phyloP scores from a whole-genome alignment of 768 basidiomycete species.

The Pleurotus giganteus region DNA sequence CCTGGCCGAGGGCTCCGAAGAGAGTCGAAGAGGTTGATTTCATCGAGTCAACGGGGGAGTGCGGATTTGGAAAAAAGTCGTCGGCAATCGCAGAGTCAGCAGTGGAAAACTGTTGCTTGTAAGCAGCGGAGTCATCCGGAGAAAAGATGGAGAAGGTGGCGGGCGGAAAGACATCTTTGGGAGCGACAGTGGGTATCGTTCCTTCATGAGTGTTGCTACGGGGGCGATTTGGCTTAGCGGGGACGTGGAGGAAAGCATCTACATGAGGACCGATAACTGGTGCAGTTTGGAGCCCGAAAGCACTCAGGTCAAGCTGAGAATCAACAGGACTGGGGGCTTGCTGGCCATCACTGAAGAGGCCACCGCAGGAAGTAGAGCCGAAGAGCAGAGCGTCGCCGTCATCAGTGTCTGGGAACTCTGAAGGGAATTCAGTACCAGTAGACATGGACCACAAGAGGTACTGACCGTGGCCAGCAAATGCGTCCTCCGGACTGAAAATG shows the following conservation, averaged over 20 bases:
- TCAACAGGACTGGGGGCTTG: conserved; percentile 5
- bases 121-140: not conserved
- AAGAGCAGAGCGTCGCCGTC: conserved; percentile 2
- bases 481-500: conserved; percentile 6
- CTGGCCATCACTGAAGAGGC: not conserved
- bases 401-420: conserved; percentile 6
- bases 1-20: conserved; percentile 1
- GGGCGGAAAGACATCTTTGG: conserved; percentile 4
- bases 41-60: conserved; percentile 4
- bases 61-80: conserved; percentile 1
- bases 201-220: conserved; percentile 5
- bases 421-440: not conserved
- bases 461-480: conserved; percentile 4
- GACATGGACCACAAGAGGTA: not conserved
- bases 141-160: not conserved
- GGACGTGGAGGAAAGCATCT: conserved; percentile 8
- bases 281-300: not conserved
- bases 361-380: not conserved
- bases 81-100: conserved; percentile 3
- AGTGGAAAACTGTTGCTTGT: not conserved
- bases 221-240: conserved; percentile 16
- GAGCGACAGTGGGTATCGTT: conserved; percentile 1
- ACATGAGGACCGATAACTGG: not conserved
- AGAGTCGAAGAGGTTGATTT: conserved; percentile 1
- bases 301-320: not conserved